A percentile compares a stretch with the other conserved stretches of the same genome.
Conservation (phyloP, 129 eudicot genomes). For the sunflower (Helianthus annuus) region DNA sequence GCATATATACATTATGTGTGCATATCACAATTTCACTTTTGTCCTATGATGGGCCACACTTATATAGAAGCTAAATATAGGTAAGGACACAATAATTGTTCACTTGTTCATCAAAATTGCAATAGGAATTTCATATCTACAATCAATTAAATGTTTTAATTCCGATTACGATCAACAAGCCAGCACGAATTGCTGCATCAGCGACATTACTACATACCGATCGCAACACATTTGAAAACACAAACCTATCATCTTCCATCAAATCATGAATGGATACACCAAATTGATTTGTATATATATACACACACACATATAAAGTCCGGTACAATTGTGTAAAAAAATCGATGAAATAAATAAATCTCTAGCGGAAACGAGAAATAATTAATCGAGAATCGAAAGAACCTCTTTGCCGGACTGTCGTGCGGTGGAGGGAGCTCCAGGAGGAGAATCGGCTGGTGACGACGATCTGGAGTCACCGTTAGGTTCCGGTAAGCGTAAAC, state of each 20-base stretch:
- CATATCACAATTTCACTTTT: too few species aligned
- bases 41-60: too few species aligned
- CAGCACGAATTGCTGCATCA: background rate
- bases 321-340: background rate
- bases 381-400: background rate
- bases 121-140: background rate
- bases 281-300: too few species aligned
- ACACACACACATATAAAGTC: background rate
- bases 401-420: slow-evolving; percentile 74
- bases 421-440: slow-evolving; percentile 34
- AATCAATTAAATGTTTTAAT: background rate
- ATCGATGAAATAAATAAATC: background rate
- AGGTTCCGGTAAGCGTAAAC: slow-evolving; percentile 22
- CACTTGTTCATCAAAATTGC: background rate
- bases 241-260: background rate
- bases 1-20: too few species aligned
- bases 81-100: too few species aligned
- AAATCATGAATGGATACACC: too few species aligned
- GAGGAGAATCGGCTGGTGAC: slow-evolving; percentile 36
- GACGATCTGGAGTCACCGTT: slow-evolving; percentile 52
- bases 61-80: too few species aligned
- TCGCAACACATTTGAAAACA: background rate
- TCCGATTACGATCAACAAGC: background rate
- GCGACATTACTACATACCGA: background rate
- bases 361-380: background rate